Percentiles rank a stretch among this genome's conserved stretches.
Evolutionary conservation across 2,329 filamentous ascomycete genomes (phyloP).

Genomic region (Allantophomopsis lycopodina): DNA sequence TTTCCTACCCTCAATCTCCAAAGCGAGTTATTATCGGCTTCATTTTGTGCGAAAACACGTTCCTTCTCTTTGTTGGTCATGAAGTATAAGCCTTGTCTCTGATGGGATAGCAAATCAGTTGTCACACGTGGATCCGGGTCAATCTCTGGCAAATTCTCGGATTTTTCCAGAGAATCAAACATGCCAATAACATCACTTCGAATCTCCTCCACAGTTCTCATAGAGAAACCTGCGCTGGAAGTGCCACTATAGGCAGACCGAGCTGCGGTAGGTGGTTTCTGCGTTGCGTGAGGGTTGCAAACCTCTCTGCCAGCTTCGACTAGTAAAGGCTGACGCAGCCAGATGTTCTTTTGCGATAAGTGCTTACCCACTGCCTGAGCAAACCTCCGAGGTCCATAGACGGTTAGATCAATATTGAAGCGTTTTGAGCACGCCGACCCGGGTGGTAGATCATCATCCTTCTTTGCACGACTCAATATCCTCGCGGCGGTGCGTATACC

Average conservation of each 20-base stretch:
- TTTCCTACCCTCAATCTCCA: constrained; percentile 53
- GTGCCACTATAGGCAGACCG: constrained; percentile 20
- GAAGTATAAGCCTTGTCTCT: constrained; percentile 82
- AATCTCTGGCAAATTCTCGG: constrained; percentile 62
- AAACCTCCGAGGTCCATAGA: constrained; percentile 64
- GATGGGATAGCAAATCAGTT: constrained; percentile 65
- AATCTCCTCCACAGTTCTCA: constrained; percentile 72
- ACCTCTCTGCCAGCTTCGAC: constrained; percentile 57
- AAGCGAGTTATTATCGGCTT: constrained; percentile 55
- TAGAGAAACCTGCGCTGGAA: constrained; percentile 17
- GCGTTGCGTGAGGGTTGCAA: constrained; percentile 55
- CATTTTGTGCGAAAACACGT: constrained; percentile 39
- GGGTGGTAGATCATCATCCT: constrained; percentile 41
- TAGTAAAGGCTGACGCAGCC: constrained; percentile 50
- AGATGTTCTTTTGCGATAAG: constrained; percentile 52
- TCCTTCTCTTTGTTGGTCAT: constrained; percentile 68
- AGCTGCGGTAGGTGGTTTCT: constrained; percentile 12
- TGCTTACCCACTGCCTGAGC: constrained; percentile 52
- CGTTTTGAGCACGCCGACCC: constrained; percentile 47
- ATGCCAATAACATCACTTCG: constrained; percentile 73
- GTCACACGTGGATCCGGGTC: constrained; percentile 48
- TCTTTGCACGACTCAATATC: constrained; percentile 52
- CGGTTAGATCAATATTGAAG: constrained; percentile 55
- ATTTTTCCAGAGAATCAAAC: constrained; percentile 71
- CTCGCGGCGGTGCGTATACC: constrained; percentile 60